Conservation (phyloP, 306 rosid species). For the Corylus avellana region DNA sequence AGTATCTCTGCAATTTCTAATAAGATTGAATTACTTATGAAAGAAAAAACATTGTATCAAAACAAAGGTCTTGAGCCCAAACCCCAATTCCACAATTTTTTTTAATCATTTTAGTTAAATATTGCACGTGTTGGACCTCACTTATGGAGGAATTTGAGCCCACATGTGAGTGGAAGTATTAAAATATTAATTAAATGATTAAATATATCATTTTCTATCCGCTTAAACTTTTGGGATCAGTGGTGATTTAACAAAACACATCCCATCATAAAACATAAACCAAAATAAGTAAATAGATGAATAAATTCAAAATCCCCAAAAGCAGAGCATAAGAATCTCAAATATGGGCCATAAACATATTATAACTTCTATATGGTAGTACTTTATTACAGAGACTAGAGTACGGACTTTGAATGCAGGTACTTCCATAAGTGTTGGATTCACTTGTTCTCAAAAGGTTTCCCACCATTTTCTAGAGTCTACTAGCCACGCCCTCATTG, state of each 20-base stretch:
- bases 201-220: no score
- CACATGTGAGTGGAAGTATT: no score
- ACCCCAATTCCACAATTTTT: no score
- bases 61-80: no score
- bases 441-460: neutral
- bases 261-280: constrained; percentile 6
- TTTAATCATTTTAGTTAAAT: no score
- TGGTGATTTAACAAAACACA: neutral
- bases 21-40: no score
- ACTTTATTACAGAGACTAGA: neutral
- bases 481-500: neutral
- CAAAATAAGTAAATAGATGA: neutral
- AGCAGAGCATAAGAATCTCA: neutral
- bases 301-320: neutral
- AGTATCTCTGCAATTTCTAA: no score
- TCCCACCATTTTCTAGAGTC: neutral
- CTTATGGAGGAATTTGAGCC: no score
- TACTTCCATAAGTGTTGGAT: neutral
- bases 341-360: neutral
- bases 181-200: no score
- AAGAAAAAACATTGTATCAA: no score
- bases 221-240: no score
- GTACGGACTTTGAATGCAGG: neutral
- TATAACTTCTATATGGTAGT: neutral
- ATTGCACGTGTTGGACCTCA: no score